Conservation (phyloP, 1,139 yeast genomes). For the Scheffersomyces illinoinensis region DNA sequence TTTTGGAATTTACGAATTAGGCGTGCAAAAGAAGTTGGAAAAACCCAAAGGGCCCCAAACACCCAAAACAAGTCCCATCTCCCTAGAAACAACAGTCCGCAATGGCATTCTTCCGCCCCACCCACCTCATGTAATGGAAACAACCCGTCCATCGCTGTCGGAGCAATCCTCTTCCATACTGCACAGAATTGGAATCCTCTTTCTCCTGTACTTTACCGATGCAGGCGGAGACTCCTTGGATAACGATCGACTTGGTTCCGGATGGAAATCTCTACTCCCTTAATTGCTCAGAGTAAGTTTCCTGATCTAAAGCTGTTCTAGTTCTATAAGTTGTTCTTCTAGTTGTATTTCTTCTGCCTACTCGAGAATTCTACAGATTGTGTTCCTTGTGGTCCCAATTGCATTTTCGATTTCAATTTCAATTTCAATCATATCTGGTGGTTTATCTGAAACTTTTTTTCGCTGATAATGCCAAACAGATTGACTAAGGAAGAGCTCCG, state of each 20-base stretch:
- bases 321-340: background rate
- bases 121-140: background rate
- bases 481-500: constrained; percentile 68
- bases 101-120: too few species aligned
- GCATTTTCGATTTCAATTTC: background rate
- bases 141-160: background rate
- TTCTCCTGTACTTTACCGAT: background rate
- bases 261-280: background rate
- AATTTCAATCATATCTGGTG: background rate
- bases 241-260: background rate
- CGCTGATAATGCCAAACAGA: background rate
- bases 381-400: background rate
- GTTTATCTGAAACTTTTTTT: background rate
- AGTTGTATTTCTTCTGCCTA: background rate
- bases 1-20: too few species aligned
- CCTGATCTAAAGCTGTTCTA: background rate
- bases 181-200: background rate
- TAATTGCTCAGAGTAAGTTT: background rate
- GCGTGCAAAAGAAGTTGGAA: too few species aligned
- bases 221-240: background rate
- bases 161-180: background rate
- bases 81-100: too few species aligned
- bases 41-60: too few species aligned
- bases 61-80: too few species aligned
- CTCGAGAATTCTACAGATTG: background rate